Conservation (phyloP, 2,329 filamentous ascomycete genomes). For the Fusarium luffae region DNA sequence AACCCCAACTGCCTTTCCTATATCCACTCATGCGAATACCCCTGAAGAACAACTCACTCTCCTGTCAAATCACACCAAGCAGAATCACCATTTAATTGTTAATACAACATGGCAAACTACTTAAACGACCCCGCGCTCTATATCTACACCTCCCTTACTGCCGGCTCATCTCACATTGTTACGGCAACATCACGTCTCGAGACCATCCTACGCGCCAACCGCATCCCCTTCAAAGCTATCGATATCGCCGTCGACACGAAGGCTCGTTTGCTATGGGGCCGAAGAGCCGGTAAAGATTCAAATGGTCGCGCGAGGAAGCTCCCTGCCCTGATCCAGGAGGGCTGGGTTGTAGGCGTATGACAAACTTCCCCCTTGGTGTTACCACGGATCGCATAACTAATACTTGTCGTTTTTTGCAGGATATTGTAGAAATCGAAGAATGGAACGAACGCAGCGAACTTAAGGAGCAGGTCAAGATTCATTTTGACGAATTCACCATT, state of each 20-base stretch:
- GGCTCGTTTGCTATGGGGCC: conserved; percentile 88
- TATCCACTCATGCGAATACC: conserved; percentile 32
- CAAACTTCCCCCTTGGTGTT: neutral
- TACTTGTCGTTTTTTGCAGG: conserved; percentile 61
- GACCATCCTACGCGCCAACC: conserved; percentile 94
- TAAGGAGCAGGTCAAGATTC: conserved; percentile 81
- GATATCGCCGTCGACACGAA: conserved; percentile 92
- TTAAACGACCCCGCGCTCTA: conserved; percentile 80
- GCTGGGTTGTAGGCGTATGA: conserved; percentile 85
- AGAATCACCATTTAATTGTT: conserved; percentile 4
- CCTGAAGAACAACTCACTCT: conserved; percentile 18
- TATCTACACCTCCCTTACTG: conserved; percentile 95
- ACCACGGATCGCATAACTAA: neutral
- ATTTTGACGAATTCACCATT: conserved; percentile 71
- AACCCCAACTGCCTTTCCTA: neutral
- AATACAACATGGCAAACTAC: conserved; percentile 55
- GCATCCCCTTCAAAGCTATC: conserved; percentile 90
- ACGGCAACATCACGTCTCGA: conserved; percentile 96
- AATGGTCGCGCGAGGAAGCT: conserved; percentile 76
- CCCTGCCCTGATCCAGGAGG: conserved; percentile 88
- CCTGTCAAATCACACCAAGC: neutral
- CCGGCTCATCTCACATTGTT: conserved; percentile 94
- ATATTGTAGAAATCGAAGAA: conserved; percentile 93
- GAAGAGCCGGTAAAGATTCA: conserved; percentile 79
- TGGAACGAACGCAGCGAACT: conserved; percentile 99